Evolutionary conservation across 176 grass and related monocot genomes (phyloP), one percentile per base, ranked within the genome.

Genomic region (Paspalum notatum): DNA sequence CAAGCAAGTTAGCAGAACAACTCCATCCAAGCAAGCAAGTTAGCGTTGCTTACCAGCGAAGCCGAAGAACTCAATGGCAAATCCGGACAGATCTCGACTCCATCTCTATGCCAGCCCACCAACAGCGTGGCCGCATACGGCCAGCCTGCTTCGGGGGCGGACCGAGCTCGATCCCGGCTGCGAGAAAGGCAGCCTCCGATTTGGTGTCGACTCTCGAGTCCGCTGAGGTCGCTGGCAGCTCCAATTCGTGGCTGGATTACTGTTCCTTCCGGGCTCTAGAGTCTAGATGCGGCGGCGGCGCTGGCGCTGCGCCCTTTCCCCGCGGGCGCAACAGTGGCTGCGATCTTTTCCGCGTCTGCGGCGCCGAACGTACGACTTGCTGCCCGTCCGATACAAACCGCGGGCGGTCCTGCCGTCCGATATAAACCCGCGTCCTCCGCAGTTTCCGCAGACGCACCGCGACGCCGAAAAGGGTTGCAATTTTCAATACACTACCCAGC

Each of bases 31-130:
- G 32, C 12, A 54, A 11, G n/a, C n/a, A n/a, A n/a, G 77, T n/a
- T 43, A 41, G 62, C 13, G 32, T 68, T 67, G 38, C 62, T 80
- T 68, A 80, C 77, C 77, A 55, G 62, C 37, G 20, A 54, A 26
- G 20, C 13, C 24, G 68, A 71, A 0, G 6, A 71, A 8, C 38
- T 79, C 14, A 68, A 55, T 55, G 62, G 9, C 13, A 15, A 54
- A 52, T 10, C 37, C 20, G 37, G 77, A 68, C 5, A 49, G 62
- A 80, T 68, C 63, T 55, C 62, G 37, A 42, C 37, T 54, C 77
- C 63, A 55, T 80, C 77, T 53, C 48, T 39, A 66, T 24, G 48
- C 0, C 18, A 42, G 50, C 7, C 44, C 16, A 9, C 1, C 46
- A 10, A 3, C 26, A 38, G 76, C 12, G 22, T 12, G 43, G 43